Percentiles rank a stretch among this genome's conserved stretches.
These are phyloP conservation scores for Entelexis sorbosivorans DNA, from an alignment of 1,139 yeast species.

Conservation along the genomic window DNA sequence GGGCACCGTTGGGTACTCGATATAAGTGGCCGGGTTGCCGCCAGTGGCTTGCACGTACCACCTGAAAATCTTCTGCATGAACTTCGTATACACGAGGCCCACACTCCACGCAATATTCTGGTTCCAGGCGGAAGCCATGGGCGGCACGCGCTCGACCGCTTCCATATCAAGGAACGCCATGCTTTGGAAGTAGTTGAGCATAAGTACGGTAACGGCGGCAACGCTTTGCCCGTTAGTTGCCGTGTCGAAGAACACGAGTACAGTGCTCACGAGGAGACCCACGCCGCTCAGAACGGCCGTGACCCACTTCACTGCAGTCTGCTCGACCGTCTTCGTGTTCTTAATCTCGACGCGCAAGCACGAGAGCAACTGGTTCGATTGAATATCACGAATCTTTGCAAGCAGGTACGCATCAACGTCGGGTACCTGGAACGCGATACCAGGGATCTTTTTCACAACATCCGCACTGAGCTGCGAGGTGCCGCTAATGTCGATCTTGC, in stretches of 20 bases:
- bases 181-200: conserved; percentile 87
- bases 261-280: conserved; percentile 78
- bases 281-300: conserved; percentile 88
- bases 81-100: conserved; percentile 66
- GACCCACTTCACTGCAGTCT: conserved; percentile 93
- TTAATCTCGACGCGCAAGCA: conserved; percentile 80
- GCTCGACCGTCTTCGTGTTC: conserved; percentile 87
- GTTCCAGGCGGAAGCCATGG: conserved; percentile 95
- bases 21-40: conserved; percentile 67
- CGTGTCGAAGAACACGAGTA: conserved; percentile 76
- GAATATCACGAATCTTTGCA: conserved; percentile 46
- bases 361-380: conserved; percentile 41
- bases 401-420: conserved; percentile 89
- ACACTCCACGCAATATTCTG: conserved; percentile 94
- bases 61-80: conserved; percentile 75
- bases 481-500: conserved; percentile 66
- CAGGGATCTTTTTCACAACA: conserved; percentile 53
- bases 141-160: conserved; percentile 90
- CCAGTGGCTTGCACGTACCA: conserved; percentile 97
- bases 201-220: conserved; percentile 84
- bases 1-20: conserved; percentile 40
- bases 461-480: conserved; percentile 38
- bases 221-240: conserved; percentile 93
- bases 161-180: conserved; percentile 88
- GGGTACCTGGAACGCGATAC: conserved; percentile 79